Conservation (phyloP, 192 early-diverging fungal species). For the Pecoramyces ruminantium region DNA sequence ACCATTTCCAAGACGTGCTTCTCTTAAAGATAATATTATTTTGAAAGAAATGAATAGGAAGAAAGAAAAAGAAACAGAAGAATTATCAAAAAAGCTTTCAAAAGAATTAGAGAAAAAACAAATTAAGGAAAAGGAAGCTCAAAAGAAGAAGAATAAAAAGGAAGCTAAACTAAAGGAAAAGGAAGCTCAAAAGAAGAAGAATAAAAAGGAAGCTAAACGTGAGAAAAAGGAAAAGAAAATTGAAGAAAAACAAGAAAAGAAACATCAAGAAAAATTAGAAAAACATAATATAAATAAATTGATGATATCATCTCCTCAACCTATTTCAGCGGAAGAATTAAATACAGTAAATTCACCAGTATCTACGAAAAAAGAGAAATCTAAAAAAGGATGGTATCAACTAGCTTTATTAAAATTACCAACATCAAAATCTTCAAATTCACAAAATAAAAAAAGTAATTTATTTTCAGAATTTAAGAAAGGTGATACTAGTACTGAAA, state of each 20-base stretch:
- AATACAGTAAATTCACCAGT: background rate
- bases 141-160: background rate
- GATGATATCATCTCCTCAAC: conserved; percentile 1
- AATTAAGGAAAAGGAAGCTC: conserved; percentile 3
- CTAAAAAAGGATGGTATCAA: background rate
- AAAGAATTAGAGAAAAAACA: background rate
- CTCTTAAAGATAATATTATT: background rate
- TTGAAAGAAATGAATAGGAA: background rate
- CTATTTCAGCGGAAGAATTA: background rate
- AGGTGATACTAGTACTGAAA: conserved; percentile 2
- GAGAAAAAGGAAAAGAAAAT: conserved; percentile 3
- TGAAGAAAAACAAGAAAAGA: background rate
- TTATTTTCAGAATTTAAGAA: background rate
- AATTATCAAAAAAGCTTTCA: background rate
- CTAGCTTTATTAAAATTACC: background rate
- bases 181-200: background rate
- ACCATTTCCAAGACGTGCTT: background rate
- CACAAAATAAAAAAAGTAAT: no score
- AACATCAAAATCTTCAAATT: no score
- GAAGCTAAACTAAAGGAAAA: conserved; percentile 1
- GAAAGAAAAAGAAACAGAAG: background rate
- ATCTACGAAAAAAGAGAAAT: conserved; percentile 9
- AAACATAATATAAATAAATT: background rate
- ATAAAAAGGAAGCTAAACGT: conserved; percentile 1
- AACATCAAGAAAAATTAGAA: background rate